These are phyloP conservation scores for Parietaria judaica DNA, from an alignment of 306 rosid species.

Conservation along the genomic window DNA sequence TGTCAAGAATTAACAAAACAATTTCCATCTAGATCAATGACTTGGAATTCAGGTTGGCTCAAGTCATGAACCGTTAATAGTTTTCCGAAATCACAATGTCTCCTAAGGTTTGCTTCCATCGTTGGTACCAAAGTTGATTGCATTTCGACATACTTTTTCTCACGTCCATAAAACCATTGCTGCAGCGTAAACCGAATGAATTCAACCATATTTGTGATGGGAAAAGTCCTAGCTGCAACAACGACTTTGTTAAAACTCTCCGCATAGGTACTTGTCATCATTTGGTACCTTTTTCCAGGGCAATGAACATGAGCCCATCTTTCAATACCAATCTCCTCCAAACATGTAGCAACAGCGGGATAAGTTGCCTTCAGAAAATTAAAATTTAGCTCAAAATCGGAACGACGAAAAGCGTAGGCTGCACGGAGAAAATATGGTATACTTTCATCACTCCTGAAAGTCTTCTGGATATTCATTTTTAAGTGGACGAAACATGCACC, in stretches of 20 bases:
- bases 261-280: neutral
- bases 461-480: neutral
- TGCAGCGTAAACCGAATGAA: too few species aligned
- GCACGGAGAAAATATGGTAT: neutral
- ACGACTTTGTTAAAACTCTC: neutral
- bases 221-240: neutral
- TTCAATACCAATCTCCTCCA: neutral
- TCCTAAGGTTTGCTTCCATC: neutral
- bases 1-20: neutral
- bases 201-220: neutral
- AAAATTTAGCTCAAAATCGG: neutral
- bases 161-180: neutral
- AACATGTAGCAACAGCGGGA: neutral
- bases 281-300: neutral
- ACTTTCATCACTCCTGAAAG: neutral
- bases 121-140: neutral
- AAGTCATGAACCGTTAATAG: neutral
- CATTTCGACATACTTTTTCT: neutral
- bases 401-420: neutral
- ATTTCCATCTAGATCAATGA: neutral
- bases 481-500: neutral
- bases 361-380: too few species aligned
- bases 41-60: neutral
- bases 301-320: neutral
- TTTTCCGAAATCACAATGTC: neutral